Base-by-base conservation (phyloP, 352 stramenopile species). In the Globisporangium abappressorium region DNA sequence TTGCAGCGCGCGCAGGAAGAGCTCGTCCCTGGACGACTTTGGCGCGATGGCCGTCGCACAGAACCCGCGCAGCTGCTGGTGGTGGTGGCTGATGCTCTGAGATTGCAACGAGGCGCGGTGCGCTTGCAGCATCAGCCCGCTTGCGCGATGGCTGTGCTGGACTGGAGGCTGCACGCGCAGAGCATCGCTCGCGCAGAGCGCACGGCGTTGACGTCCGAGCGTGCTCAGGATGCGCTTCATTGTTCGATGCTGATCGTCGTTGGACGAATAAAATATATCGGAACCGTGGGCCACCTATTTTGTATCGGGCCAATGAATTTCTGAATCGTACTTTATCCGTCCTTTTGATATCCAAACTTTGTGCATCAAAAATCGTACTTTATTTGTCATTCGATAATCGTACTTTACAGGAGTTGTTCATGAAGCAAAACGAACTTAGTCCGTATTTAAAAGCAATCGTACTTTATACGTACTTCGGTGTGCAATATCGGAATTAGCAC, bases 1-100 rank as follows among this genome's bases (percentile, higher is more conserved):
- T 57, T 80, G 81, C 68, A 93, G 62, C 1, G 80, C 82, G 0
- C 59, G 49, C 43, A 93, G 65, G 56, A 93, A 90, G 9, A 79
- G 64, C 49, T 76, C 80, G 61, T 91, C 80, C 36, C 78, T 79
- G 14, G 76, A 65, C 5, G 74, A 73, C 54, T 79, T 77, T 28
- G 72, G 65, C 22, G 46, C 33, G 30, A 70, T 61, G 11, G 65
- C 12, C 24, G 60, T 33, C 62, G 56, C 33, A 33, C 41, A 49
- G 36, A 46, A 33, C 20, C 33, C 30, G 36, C 57, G 53, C 36
- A 49, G 63, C 54, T 68, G 62, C 9, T 56, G 34, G 18, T 56
- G 38, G 0, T 41, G 36, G 36, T 18, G 20, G 49, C 20, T 65
- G 54, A 14, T 36, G 33, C 34, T 14, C 14, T 34, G 34, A 3